Evolutionary conservation across 169 alveolate genomes (phyloP).

Genomic region (Plasmodium reichenowi): DNA sequence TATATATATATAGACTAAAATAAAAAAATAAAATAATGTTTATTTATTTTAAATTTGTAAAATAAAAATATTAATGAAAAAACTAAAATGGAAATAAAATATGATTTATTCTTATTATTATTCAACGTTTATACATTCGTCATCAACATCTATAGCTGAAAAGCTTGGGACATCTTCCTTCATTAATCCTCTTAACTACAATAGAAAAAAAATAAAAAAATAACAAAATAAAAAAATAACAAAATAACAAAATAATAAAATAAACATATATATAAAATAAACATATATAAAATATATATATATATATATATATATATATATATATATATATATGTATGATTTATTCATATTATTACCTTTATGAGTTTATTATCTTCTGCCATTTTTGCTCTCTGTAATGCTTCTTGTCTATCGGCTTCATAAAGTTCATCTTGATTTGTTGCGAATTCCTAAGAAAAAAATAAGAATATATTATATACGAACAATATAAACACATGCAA

Average conservation of each 20-base stretch:
- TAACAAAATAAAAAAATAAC: neutral
- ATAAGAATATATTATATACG: neutral
- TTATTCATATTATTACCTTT: constrained; percentile 21
- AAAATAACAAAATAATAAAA: too few species aligned
- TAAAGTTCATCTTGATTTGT: constrained; percentile 73
- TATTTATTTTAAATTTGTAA: too few species aligned
- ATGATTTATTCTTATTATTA: neutral
- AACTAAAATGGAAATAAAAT: neutral
- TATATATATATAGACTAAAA: too few species aligned
- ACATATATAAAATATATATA: neutral
- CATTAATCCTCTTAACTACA: constrained; percentile 65
- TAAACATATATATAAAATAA: neutral
- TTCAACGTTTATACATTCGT: constrained; percentile 69
- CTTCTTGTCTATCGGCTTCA: constrained; percentile 77
- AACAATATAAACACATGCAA: too few species aligned
- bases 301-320: neutral
- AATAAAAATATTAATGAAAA: too few species aligned
- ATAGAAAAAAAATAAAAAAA: constrained; percentile 10
- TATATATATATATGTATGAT: neutral
- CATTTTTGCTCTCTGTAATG: constrained; percentile 72
- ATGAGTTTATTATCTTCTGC: constrained; percentile 74
- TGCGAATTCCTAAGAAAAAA: constrained; percentile 45
- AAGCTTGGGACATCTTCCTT: constrained; percentile 72
- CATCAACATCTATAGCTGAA: constrained; percentile 76
- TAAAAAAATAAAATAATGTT: too few species aligned